phyloP scores from a whole-genome alignment of 139 green algal species.

The Coccomyxa sp. region DNA sequence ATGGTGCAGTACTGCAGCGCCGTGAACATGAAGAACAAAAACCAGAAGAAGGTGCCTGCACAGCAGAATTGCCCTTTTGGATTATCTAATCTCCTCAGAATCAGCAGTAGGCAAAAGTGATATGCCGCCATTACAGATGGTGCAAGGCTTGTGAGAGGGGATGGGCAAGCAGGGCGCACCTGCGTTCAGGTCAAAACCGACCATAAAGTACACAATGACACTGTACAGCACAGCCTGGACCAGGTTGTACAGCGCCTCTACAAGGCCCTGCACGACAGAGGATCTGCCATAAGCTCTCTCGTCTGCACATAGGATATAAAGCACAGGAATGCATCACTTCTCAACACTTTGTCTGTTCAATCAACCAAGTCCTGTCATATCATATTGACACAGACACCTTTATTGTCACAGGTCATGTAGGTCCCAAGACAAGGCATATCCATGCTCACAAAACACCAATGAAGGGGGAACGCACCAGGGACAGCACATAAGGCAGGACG shows the following conservation, averaged over 20 bases:
- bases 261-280: constrained; percentile 5
- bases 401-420: too few species aligned
- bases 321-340: too few species aligned
- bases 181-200: constrained; percentile 10
- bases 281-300: too few species aligned
- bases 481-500: constrained; percentile 3
- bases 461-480: background rate
- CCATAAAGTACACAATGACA: constrained; percentile 35
- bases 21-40: constrained; percentile 18
- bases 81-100: background rate
- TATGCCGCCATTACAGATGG: background rate
- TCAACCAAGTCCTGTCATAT: too few species aligned
- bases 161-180: background rate
- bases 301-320: too few species aligned
- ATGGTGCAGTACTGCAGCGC: constrained; percentile 39
- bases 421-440: background rate
- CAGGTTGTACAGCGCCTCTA: constrained; percentile 12
- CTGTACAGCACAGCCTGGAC: constrained; percentile 36
- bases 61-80: background rate
- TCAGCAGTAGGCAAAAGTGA: too few species aligned
- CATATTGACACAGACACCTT: too few species aligned
- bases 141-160: background rate
- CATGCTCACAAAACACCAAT: background rate
- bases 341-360: too few species aligned
- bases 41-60: constrained; percentile 45